Evolutionary conservation across 1,284 basidiomycete genomes (phyloP), one percentile per base, ranked within the genome.

Genomic region (Microbotryum scabiosae): DNA sequence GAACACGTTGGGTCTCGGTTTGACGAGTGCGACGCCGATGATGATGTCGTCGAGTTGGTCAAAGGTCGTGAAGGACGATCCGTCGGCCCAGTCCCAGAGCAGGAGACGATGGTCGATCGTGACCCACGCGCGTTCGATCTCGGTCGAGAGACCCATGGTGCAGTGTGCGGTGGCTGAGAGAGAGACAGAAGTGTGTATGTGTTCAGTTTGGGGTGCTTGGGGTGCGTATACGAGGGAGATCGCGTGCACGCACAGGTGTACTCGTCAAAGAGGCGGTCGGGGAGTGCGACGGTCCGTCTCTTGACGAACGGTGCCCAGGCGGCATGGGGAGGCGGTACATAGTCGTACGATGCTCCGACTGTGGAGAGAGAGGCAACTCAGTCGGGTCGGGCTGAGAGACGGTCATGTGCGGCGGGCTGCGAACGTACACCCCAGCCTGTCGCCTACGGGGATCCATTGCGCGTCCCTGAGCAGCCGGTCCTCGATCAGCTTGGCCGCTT

Each of bases 41-140:
- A 99, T 96, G 48, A 88, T 82, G 32, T 67, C 66, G 2, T 59
- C 21, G 71, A 94, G 88, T 73, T 96, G 90, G 61, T 88, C 85
- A 73, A 90, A 96, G 26, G 90, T 89, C 70, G 83, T 85, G 69
- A 92, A 84, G 73, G 90, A 88, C 74, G 87, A 90, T 86, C 89
- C 89, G 72, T 96, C 89, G 54, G 85, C 79, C 75, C 97, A 99
- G 76, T 97, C 90, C 96, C 96, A 98, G 30, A 99, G 79, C 72
- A 96, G 91, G 47, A 99, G 80, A 71, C 90, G 88, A 75, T 94
- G 86, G 78, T 97, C 91, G 65, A 97, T 87, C 12, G 90, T 86
- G 69, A 97, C 88, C 90, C 93, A 99, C 0, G 90, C 93, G 54
- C 92, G 82, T 69, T 91, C 90, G 66, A 98, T 90, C 70, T 93